These are phyloP conservation scores for Aspergillus aculeatus DNA, from an alignment of 2,329 filamentous ascomycete genomes.

Conservation along the genomic window DNA sequence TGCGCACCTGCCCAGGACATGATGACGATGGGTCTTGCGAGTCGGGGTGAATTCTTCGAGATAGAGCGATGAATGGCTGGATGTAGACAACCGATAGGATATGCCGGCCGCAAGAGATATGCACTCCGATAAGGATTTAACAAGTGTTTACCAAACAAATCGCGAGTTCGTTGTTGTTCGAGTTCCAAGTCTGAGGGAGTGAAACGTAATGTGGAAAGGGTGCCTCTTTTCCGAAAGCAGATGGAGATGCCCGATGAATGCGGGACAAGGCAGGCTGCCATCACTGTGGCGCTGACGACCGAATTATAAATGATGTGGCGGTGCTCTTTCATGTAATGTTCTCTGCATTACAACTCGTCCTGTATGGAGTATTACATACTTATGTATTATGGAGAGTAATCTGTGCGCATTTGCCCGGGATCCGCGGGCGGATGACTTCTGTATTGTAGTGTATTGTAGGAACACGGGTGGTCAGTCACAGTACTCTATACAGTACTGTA, in stretches of 20 bases:
- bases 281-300: conserved; percentile 11
- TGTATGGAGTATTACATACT: neutral
- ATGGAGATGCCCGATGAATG: conserved; percentile 15
- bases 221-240: neutral
- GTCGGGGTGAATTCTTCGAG: neutral
- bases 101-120: neutral
- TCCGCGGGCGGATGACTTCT: neutral
- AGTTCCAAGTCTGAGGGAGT: too few species aligned
- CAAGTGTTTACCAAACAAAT: neutral
- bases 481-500: too few species aligned
- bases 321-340: neutral
- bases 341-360: neutral
- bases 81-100: neutral
- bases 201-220: too few species aligned
- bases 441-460: neutral
- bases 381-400: too few species aligned
- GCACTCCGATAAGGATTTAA: neutral
- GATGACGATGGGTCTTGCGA: conserved; percentile 31
- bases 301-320: conserved; percentile 7
- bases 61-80: neutral
- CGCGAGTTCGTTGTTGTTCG: neutral
- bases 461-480: too few species aligned
- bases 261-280: conserved; percentile 12
- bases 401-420: neutral
- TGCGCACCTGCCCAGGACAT: conserved; percentile 71